phyloP scores from a whole-genome alignment of 2,329 filamentous ascomycete species.

The Arthrobotrys sinensis region DNA sequence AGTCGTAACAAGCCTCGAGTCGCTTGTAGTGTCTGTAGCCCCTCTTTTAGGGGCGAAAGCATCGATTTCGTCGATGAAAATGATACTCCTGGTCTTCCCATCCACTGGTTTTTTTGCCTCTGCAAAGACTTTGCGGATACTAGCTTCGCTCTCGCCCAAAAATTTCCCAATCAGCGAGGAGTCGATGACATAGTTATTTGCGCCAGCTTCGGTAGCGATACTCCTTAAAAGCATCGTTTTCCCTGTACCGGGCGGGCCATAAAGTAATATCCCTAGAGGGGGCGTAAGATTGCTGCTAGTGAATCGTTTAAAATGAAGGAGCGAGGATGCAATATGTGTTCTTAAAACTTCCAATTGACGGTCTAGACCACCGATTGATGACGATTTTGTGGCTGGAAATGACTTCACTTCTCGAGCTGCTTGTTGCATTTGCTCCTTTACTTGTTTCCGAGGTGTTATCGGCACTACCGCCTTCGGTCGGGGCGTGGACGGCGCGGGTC shows the following conservation, averaged over 20 bases:
- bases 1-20: slow-evolving; percentile 63
- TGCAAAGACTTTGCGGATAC: slow-evolving; percentile 63
- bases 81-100: slow-evolving; percentile 63
- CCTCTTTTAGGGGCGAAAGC: slow-evolving; percentile 63
- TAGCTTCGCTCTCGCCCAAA: slow-evolving; percentile 64
- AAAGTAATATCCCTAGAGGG: slow-evolving; percentile 64
- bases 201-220: slow-evolving; percentile 63
- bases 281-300: slow-evolving; percentile 63
- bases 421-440: slow-evolving; percentile 13
- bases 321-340: slow-evolving; percentile 63
- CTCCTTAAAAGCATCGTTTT: slow-evolving; percentile 64
- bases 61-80: slow-evolving; percentile 65
- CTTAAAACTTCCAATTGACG: slow-evolving; percentile 62
- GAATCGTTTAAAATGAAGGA: slow-evolving; percentile 63
- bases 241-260: slow-evolving; percentile 65
- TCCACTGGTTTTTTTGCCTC: slow-evolving; percentile 61
- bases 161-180: slow-evolving; percentile 64
- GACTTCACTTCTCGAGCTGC: slow-evolving; percentile 38
- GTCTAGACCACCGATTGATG: slow-evolving; percentile 63
- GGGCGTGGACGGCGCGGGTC: slow-evolving; percentile 32
- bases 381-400: slow-evolving; percentile 60
- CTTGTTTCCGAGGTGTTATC: slow-evolving; percentile 30
- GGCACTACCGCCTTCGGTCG: slow-evolving; percentile 40
- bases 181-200: slow-evolving; percentile 63
- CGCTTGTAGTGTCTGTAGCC: slow-evolving; percentile 62